Evolutionary conservation across 768 basidiomycete genomes (phyloP), one percentile per base, ranked within the genome.

Genomic region (Pleurotus cornucopiae): DNA sequence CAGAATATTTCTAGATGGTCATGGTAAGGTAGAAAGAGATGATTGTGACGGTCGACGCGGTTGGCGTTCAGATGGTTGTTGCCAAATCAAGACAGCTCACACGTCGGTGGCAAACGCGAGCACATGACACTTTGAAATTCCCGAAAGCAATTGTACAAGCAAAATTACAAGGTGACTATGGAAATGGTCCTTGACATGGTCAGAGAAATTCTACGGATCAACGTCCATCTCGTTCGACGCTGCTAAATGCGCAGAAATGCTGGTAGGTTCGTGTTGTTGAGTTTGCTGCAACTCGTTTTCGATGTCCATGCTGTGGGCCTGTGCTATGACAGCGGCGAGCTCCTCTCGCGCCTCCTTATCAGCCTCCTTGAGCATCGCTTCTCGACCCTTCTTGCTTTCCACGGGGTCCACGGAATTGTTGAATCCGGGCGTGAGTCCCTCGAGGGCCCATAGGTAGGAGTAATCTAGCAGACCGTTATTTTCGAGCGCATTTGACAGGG

Each of bases 371-470:
- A 91, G 61, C 86, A 89, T 89, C 52, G 60, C 63, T 49, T 71
- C 57, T 11, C 89, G 74, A 30, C 67, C 71, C 12, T 71, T 62
- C 66, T 81, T 83, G 74, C 83, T 85, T 21, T 67, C 68, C 39
- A 73, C 70, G n/a, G 89, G 86, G 59, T 90, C 88, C 66, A 89
- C 84, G 26, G 83, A 75, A 62, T 89, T 89, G 62, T 79, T 75
- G 60, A 77, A 80, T 0, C 89, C 89, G 2, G 85, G 79, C 0
- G 78, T 72, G 25, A 91, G 69, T 2, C 89, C 89, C 61, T 91
- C 88, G 62, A 91, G 70, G 16, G 89, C 79, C 79, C 85, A 89
- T 5, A 91, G 67, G 63, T 86, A 78, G 47, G 76, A 76, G 11
- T 66, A 73, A 26, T 75, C 72, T 7, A 70, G 46, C n/a, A 79